A percentile compares a stretch with the other conserved stretches of the same genome.
Conservation (phyloP, 179 eudicot genomes). For the Beta macrorhiza region DNA sequence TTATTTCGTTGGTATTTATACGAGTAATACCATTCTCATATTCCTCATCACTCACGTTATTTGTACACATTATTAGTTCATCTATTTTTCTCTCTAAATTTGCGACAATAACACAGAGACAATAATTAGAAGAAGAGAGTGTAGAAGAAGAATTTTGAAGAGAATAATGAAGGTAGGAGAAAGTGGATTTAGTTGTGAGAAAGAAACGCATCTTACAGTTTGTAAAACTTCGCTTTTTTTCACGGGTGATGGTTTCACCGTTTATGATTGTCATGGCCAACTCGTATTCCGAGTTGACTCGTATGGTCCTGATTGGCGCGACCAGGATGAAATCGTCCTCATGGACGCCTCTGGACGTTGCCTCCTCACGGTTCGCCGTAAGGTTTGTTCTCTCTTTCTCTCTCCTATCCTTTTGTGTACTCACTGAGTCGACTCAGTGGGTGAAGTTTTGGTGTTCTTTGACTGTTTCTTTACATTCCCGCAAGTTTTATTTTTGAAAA, state of each 20-base stretch:
- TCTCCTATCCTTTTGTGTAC: not conserved
- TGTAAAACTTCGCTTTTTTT: conserved; percentile 69
- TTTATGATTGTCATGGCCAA: conserved; percentile 52
- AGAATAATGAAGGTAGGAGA: conserved; percentile 28
- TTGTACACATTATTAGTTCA: too few relatives aligned
- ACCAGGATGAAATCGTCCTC: conserved; percentile 59
- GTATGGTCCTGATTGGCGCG: conserved; percentile 56
- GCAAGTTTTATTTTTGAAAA: too few relatives aligned
- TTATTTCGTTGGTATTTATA: conserved; percentile 10
- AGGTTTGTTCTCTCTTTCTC: conserved; percentile 37
- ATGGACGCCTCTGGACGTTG: conserved; percentile 72
- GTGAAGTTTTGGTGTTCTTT: not conserved
- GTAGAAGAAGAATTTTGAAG: too few relatives aligned
- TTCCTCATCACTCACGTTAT: not conserved
- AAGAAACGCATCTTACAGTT: conserved; percentile 60
- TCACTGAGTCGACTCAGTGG: not conserved
- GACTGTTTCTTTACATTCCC: not conserved
- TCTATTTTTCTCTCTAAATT: not conserved
- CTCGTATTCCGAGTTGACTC: conserved; percentile 88
- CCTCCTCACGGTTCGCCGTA: conserved; percentile 85
- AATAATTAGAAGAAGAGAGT: too few relatives aligned
- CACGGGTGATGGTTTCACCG: conserved; percentile 79
- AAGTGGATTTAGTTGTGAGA: conserved; percentile 31
- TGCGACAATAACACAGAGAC: too few relatives aligned
- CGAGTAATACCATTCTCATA: not conserved